Conservation (phyloP, 768 basidiomycete species). For the Harrya chromipes region DNA sequence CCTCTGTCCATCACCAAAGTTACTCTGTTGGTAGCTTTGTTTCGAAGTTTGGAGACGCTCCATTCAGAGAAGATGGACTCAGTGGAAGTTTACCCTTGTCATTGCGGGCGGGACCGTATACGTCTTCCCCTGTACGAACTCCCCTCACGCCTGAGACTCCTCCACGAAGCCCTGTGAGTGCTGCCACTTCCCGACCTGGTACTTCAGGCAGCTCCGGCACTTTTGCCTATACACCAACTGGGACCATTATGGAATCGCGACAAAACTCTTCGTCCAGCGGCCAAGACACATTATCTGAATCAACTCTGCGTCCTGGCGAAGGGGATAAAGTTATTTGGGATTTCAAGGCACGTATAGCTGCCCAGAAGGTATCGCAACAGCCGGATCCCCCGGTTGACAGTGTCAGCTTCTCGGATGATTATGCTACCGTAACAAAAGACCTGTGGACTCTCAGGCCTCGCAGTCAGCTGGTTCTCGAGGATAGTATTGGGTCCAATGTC, state of each 20-base stretch:
- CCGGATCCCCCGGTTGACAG: constrained; percentile 19
- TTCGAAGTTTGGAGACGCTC: constrained; percentile 32
- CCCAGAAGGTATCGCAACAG: constrained; percentile 15
- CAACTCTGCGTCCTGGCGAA: constrained; percentile 32
- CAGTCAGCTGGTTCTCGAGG: constrained; percentile 27
- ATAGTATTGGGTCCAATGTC: constrained; percentile 12
- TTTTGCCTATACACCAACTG: constrained; percentile 25
- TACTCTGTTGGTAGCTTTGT: constrained; percentile 26
- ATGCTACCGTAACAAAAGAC: constrained; percentile 27
- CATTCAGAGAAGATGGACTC: constrained; percentile 30
- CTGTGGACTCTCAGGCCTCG: constrained; percentile 32
- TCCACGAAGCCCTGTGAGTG: constrained; percentile 62
- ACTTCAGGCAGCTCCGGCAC: constrained; percentile 32
- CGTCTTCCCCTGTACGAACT: constrained; percentile 16
- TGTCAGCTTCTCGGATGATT: constrained; percentile 26
- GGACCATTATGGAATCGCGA: constrained; percentile 26
- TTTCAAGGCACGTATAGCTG: constrained; percentile 19
- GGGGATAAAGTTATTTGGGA: constrained; percentile 31
- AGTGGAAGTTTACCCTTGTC: constrained; percentile 25
- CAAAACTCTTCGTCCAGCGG: constrained; percentile 28
- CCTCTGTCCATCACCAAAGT: constrained; percentile 22
- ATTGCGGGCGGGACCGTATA: constrained; percentile 29
- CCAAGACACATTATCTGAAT: constrained; percentile 33
- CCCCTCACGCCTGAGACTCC: constrained; percentile 48
- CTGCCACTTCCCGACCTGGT: constrained; percentile 42